These are phyloP conservation scores for Chaetoceros muelleri DNA, from an alignment of 108 stramenopile genomes.

Conservation along the genomic window DNA sequence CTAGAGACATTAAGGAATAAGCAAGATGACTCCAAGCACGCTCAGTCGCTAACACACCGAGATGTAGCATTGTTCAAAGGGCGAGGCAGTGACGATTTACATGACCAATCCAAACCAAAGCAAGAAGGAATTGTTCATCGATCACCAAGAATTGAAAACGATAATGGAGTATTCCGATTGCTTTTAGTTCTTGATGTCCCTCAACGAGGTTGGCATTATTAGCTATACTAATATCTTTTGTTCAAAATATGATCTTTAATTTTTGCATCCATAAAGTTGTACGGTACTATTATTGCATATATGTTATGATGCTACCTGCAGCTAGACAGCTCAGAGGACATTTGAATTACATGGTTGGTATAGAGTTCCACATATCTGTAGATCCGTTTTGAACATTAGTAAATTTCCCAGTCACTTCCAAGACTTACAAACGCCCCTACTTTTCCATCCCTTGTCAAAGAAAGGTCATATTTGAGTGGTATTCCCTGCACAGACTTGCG, in stretches of 20 bases:
- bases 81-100: constrained; percentile 1
- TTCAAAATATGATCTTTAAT: no score
- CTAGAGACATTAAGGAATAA: neutral
- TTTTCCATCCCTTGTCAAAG: constrained; percentile 51
- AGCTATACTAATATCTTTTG: no score
- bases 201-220: constrained; percentile 9
- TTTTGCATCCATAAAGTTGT: no score
- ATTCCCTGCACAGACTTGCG: constrained; percentile 68
- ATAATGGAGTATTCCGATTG: constrained; percentile 1
- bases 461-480: constrained; percentile 64
- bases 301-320: constrained; percentile 83
- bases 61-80: constrained; percentile 10
- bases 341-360: constrained; percentile 76
- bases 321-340: constrained; percentile 79
- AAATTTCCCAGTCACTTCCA: constrained; percentile 49
- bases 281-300: no score
- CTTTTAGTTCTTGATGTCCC: constrained; percentile 9
- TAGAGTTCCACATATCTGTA: no score
- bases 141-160: constrained; percentile 4
- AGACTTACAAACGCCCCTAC: constrained; percentile 57
- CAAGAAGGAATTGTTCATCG: constrained; percentile 8
- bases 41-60: neutral
- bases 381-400: no score
- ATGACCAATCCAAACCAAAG: neutral
- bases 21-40: constrained; percentile 8